Evolutionary conservation across 495 filamentous ascomycete genomes (phyloP), one percentile per base, ranked within the genome.

Genomic region (Lichina pygmaea): DNA sequence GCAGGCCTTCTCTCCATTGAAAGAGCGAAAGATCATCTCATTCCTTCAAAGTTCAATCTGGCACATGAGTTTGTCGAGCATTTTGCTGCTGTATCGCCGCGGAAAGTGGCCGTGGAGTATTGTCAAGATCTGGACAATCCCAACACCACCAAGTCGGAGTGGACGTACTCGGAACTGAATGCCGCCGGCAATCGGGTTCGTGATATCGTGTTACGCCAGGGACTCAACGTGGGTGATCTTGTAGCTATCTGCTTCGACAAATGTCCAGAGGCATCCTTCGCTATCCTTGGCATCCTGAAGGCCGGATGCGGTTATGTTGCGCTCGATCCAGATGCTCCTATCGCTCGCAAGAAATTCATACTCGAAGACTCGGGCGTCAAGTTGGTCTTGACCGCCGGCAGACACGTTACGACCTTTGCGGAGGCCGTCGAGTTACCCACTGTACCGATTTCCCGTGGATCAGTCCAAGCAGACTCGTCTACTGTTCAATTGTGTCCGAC

Each of bases 281-380:
- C 78, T 3, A 81, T 86, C 17, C 62, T 89, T 6, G 83, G 80
- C 6, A 74, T 86, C 40, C 59, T 89, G 42, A 89, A 89, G 56
- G 72, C 75, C 6, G 86, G 84, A 0, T 86, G 78, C 53, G 69
- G 73, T 1, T 94, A 85, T 58, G 63, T 93, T 15, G 82, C 85
- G 0, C 62, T 76, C 34, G 84, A 76, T 62, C 75, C 67, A 3
- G 65, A 56, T 7, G 70, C 78, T 0, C 81, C 81, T 0, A 48
- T 56, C 34, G 63, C 70, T 7, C 60, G 80, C 34, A 71, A 76
- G 44, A 58, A 64, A 42, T 85, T 76, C 49, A 81, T 84, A 13
- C 39, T 78, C 3, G 44, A 62, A 32, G 80, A 84, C 49, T 79
- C 78, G 0, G 55, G 54, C 0, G 70, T 73, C 0, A 55, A 57